These are phyloP conservation scores for Nakaseomyces nivariensis DNA, from an alignment of 1,139 yeast genomes.

Conservation along the genomic window DNA sequence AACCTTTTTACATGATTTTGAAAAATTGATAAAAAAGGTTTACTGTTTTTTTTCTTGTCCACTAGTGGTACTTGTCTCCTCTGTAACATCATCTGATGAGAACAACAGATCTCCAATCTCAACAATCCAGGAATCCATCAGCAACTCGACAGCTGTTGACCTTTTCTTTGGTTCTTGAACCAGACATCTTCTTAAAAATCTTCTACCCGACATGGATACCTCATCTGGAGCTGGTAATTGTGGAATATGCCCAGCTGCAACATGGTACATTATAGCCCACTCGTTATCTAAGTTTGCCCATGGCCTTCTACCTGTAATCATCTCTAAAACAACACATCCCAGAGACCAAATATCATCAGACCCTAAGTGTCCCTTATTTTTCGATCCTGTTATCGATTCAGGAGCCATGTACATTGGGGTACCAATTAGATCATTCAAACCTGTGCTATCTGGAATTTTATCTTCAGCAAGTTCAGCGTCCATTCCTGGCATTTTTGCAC, in stretches of 20 bases:
- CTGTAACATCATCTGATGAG: constrained; percentile 21
- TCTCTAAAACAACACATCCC: constrained; percentile 72
- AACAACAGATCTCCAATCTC: constrained; percentile 65
- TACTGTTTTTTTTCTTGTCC: background rate
- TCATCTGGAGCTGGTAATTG: constrained; percentile 74
- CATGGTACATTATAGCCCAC: constrained; percentile 98
- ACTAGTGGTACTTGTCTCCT: background rate
- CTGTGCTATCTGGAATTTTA: background rate
- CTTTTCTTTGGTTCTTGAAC: constrained; percentile 76
- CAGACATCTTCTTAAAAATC: constrained; percentile 64
- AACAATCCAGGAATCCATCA: constrained; percentile 86
- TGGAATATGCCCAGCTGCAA: constrained; percentile 92
- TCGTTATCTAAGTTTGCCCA: constrained; percentile 93
- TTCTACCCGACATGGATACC: constrained; percentile 60
- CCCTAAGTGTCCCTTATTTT: constrained; percentile 58
- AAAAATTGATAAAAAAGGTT: too few relatives aligned
- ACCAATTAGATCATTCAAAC: constrained; percentile 54
- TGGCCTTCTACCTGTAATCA: constrained; percentile 77
- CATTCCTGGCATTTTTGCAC: constrained; percentile 1
- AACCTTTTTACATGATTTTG: too few relatives aligned
- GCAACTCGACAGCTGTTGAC: constrained; percentile 72
- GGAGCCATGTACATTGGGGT: constrained; percentile 99
- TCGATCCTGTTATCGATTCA: constrained; percentile 75
- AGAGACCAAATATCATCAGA: constrained; percentile 74
- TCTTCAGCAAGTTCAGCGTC: constrained; percentile 3